Evolutionary conservation across 306 rosid species (phyloP).

Genomic region (Prunus mongolica): DNA sequence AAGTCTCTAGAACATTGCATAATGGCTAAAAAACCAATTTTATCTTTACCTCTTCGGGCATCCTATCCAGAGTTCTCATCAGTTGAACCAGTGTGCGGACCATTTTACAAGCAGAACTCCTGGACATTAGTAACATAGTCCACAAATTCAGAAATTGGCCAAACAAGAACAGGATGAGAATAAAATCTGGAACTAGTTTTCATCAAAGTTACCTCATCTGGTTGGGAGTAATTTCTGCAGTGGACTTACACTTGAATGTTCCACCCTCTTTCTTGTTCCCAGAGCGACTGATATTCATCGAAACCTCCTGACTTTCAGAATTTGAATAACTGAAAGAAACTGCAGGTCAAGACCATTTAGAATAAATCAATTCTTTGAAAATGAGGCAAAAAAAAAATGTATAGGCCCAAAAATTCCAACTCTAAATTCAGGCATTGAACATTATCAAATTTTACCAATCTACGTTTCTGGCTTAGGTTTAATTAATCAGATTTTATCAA

Average conservation of each 20-base stretch:
- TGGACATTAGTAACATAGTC: conserved; percentile 28
- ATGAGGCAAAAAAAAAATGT: not conserved
- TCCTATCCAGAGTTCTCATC: conserved; percentile 95
- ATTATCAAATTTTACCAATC: not conserved
- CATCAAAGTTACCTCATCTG: conserved; percentile 64
- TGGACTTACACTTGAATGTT: conserved; percentile 69
- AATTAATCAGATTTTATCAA: not conserved
- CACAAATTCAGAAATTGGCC: not conserved
- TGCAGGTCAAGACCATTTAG: conserved; percentile 24
- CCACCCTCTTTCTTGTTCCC: conserved; percentile 78
- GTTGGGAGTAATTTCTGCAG: conserved; percentile 80
- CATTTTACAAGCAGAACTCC: conserved; percentile 99
- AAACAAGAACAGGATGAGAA: not conserved
- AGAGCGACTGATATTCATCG: conserved; percentile 75
- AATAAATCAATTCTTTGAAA: conserved; percentile 12
- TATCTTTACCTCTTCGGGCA: conserved; percentile 85
- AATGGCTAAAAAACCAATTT: conserved; percentile 2
- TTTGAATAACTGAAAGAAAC: conserved; percentile 85
- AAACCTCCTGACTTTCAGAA: conserved; percentile 76
- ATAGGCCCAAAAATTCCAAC: not conserved
- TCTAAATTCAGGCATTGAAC: conserved; percentile 4
- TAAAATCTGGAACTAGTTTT: conserved; percentile 12
- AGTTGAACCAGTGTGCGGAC: conserved; percentile 90
- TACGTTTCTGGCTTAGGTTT: too few relatives aligned
- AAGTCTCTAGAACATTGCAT: not conserved